These are phyloP conservation scores for Herpetomonas samuelpessoai DNA, from an alignment of 208 protist species.

Conservation along the genomic window DNA sequence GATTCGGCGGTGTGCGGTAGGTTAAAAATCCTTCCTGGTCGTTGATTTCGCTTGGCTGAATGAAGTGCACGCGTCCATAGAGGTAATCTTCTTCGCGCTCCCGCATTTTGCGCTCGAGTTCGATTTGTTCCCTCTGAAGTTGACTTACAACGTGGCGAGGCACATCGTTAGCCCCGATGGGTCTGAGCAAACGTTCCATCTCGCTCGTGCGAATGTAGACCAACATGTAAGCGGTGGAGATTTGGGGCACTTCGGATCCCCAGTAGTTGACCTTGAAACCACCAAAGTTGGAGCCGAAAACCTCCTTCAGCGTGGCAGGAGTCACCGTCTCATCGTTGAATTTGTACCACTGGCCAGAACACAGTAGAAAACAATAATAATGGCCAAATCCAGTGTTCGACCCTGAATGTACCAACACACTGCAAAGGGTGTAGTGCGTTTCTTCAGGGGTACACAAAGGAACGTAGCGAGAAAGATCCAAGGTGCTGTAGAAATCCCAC, in stretches of 20 bases:
- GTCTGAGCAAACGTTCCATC: constrained; percentile 59
- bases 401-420: constrained; percentile 86
- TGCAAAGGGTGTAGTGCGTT: constrained; percentile 84
- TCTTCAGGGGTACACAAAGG: constrained; percentile 42
- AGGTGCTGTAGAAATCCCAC: constrained; percentile 81
- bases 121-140: constrained; percentile 51
- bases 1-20: constrained; percentile 27
- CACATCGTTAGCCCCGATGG: constrained; percentile 55
- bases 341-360: constrained; percentile 81
- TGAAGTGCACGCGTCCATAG: constrained; percentile 75
- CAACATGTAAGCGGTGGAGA: constrained; percentile 88
- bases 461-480: constrained; percentile 86
- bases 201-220: constrained; percentile 84
- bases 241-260: constrained; percentile 78
- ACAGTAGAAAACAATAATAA: constrained; percentile 85
- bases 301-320: constrained; percentile 68
- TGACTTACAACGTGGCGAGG: constrained; percentile 72
- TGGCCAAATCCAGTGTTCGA: constrained; percentile 88
- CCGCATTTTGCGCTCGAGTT: constrained; percentile 43
- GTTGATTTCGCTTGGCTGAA: constrained; percentile 55
- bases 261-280: constrained; percentile 84
- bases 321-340: constrained; percentile 91
- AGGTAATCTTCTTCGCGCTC: constrained; percentile 77
- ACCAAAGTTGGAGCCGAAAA: constrained; percentile 89
- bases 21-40: constrained; percentile 62